Evolutionary conservation across 768 basidiomycete species (phyloP), one percentile per base, ranked within the genome.

Genomic region (Gloeostereum incarnatum): DNA sequence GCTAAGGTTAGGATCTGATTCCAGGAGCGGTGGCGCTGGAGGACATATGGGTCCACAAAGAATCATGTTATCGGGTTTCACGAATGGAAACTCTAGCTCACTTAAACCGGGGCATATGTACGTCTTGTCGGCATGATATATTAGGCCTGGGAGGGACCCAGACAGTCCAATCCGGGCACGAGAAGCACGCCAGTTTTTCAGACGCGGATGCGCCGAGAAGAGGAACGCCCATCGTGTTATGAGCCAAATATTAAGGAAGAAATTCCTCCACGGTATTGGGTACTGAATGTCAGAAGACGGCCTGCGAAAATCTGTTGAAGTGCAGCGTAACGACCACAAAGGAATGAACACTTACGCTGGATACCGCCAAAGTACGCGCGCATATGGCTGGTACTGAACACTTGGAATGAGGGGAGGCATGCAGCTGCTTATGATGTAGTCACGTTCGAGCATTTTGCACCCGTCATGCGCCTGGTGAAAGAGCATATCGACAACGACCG

Each of bases 11-110:
- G 36, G 36, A 22, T 43, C 42, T n/a, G 11, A 16, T 9, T 17
- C 30, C 23, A 26, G 19, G 20, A 38, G 24, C 23, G 31, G 31
- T 14, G 11, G 4, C 23, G 36, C 22, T 7, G 29, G 36, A 8
- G 33, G 24, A n/a, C 38, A 36, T 10, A 43, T 20, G 6, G 42
- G 42, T 18, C 42, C 42, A 19, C 42, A 43, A 5, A 38, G 23
- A 6, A 17, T 34, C 17, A 43, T 14, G 18, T 37, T 33, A 4
- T 30, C 22, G 9, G 42, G 42, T 4, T 38, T 26, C 3, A 18
- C 13, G 17, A 38, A 24, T 3, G 37, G 37, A 38, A 38, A 43
- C 22, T 43, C 42, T 13, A 33, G 22, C 19, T 34, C 37, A 13
- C 29, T 27, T 6, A 37, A 19, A 10, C 36, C 38, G 23, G 42